phyloP scores from a whole-genome alignment of 2,329 filamentous ascomycete species.

The Lachnellula hyalina region DNA sequence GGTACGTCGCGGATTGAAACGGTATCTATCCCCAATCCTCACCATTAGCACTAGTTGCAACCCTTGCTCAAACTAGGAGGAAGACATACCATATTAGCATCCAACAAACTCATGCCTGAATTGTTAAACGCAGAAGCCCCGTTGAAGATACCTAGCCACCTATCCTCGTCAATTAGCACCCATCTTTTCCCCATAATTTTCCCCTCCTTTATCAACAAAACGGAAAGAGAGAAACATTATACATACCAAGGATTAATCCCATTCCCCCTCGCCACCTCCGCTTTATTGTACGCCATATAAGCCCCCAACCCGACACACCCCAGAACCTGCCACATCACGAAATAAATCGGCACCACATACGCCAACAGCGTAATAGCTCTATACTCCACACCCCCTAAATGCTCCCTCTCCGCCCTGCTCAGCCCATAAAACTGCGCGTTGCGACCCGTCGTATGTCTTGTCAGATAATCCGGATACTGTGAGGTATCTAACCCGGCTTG shows the following conservation, averaged over 20 bases:
- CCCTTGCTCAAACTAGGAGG: not conserved
- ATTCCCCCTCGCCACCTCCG: constrained; percentile 45
- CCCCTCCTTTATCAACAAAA: no score
- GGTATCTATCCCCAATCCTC: constrained; percentile 29
- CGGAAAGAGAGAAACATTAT: no score
- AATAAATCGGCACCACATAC: constrained; percentile 56
- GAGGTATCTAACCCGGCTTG: constrained; percentile 4
- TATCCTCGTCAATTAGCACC: constrained; percentile 7
- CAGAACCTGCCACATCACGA: constrained; percentile 52
- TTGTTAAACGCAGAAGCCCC: constrained; percentile 66
- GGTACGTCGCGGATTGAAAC: constrained; percentile 36
- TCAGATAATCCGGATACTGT: constrained; percentile 24
- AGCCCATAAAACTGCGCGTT: constrained; percentile 53
- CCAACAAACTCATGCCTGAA: constrained; percentile 62
- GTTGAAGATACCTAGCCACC: constrained; percentile 63
- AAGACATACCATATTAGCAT: constrained; percentile 52
- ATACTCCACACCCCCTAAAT: constrained; percentile 59
- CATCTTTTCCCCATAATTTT: not conserved
- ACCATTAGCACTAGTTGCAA: not conserved
- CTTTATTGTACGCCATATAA: constrained; percentile 51
- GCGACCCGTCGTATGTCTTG: constrained; percentile 35
- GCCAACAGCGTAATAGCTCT: constrained; percentile 55
- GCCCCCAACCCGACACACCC: constrained; percentile 55
- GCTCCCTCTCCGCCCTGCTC: constrained; percentile 47
- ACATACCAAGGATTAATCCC: constrained; percentile 53